Conservation (phyloP, 2,329 filamentous ascomycete species). For the Aureobasidium leucospermi region DNA sequence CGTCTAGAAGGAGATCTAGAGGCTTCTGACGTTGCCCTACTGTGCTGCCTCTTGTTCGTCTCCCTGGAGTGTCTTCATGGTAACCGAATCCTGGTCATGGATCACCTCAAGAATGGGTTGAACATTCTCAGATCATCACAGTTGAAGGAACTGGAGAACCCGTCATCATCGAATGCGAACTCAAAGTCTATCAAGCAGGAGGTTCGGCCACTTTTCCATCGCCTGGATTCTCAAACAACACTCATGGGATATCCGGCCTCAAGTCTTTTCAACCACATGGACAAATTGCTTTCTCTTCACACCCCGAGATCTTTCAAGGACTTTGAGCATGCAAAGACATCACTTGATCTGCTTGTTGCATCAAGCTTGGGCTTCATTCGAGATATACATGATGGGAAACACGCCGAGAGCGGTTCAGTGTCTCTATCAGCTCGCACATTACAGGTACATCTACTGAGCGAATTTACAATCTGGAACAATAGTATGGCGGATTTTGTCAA, state of each 20-base stretch:
- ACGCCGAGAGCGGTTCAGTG: not conserved
- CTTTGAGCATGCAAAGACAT: not conserved
- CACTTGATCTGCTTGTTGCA: not conserved
- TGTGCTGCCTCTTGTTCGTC: conserved; percentile 26
- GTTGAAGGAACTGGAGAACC: not conserved
- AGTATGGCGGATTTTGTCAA: not conserved
- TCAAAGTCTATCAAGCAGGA: not conserved
- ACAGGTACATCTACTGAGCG: not conserved
- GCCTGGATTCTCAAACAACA: conserved; percentile 3
- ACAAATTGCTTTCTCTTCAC: not conserved
- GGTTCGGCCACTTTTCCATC: not conserved
- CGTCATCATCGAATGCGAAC: not conserved
- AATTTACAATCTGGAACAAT: conserved; percentile 3
- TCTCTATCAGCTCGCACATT: not conserved
- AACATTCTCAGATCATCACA: conserved; percentile 15
- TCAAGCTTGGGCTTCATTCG: not conserved
- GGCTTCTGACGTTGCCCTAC: conserved; percentile 23
- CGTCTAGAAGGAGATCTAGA: conserved; percentile 20
- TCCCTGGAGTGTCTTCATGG: conserved; percentile 29
- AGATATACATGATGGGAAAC: not conserved
- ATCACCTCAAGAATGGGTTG: conserved; percentile 28
- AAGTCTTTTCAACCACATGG: not conserved
- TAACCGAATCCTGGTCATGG: conserved; percentile 24
- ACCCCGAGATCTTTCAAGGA: not conserved
- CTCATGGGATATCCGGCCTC: not conserved